These are phyloP conservation scores for Amaranthus palmeri DNA, from an alignment of 148 eudicot species.

Conservation along the genomic window DNA sequence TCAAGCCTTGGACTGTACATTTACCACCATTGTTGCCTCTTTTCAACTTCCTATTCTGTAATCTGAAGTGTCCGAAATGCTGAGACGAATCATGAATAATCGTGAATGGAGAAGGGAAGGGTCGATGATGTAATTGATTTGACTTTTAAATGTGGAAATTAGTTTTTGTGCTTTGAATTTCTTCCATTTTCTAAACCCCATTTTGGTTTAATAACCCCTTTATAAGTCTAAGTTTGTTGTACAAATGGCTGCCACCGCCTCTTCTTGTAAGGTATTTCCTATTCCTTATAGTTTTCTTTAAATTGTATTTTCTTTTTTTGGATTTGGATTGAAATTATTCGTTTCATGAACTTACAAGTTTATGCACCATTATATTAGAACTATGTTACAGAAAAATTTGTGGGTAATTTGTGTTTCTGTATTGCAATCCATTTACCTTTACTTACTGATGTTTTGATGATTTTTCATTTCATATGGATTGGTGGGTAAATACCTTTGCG, in stretches of 20 bases:
- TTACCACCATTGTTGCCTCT: no score
- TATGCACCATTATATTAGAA: background rate
- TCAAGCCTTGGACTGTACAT: no score
- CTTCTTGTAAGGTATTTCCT: conserved; percentile 23
- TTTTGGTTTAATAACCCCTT: background rate
- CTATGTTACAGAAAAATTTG: background rate
- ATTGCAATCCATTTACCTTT: background rate
- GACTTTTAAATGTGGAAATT: background rate
- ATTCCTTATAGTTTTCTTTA: background rate
- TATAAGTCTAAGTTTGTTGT: background rate
- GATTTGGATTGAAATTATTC: no score
- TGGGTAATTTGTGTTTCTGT: background rate
- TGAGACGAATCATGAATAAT: no score
- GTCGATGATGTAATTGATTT: background rate
- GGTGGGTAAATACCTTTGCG: background rate
- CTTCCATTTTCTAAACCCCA: background rate
- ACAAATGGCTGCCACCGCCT: conserved; percentile 17
- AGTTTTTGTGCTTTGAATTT: background rate
- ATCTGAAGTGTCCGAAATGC: no score
- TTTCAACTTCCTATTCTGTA: no score
- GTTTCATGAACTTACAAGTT: background rate
- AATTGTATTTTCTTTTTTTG: background rate
- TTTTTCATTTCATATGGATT: background rate
- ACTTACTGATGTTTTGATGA: background rate
- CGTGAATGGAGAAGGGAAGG: background rate